These are phyloP conservation scores for Candida maris DNA, from an alignment of 805 yeast genomes.

Conservation along the genomic window DNA sequence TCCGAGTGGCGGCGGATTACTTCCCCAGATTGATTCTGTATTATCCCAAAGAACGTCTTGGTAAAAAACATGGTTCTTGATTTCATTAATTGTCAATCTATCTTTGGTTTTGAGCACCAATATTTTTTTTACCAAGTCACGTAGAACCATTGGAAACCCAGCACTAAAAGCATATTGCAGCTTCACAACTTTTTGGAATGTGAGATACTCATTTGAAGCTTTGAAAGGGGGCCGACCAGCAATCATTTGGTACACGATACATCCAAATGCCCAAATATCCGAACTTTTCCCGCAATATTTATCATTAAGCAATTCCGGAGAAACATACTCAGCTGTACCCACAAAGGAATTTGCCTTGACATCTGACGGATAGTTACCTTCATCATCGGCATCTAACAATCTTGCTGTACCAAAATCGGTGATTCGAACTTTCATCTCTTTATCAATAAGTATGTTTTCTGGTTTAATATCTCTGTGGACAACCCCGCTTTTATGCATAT, in stretches of 20 bases:
- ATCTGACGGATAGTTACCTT: slow-evolving; percentile 60
- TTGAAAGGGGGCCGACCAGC: slow-evolving; percentile 77
- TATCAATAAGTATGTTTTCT: slow-evolving; percentile 69
- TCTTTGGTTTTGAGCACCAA: slow-evolving; percentile 61
- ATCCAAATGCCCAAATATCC: slow-evolving; percentile 62
- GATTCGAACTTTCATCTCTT: slow-evolving; percentile 56
- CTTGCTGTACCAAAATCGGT: slow-evolving; percentile 88
- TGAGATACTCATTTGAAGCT: slow-evolving; percentile 76
- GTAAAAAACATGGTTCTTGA: slow-evolving; percentile 65
- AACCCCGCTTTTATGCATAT: slow-evolving; percentile 71
- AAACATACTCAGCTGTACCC: slow-evolving; percentile 82
- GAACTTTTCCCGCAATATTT: slow-evolving; percentile 63
- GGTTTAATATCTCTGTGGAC: slow-evolving; percentile 83
- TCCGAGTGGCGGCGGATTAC: slow-evolving; percentile 57
- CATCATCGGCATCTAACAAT: slow-evolving; percentile 50
- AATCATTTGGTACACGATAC: slow-evolving; percentile 58
- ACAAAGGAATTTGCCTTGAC: slow-evolving; percentile 76
- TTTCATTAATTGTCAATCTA: slow-evolving; percentile 53
- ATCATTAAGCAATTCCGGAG: slow-evolving; percentile 74
- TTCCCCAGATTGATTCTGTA: slow-evolving; percentile 53
- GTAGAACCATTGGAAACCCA: slow-evolving; percentile 68
- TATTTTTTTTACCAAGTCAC: slow-evolving; percentile 71
- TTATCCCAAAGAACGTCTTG: slow-evolving; percentile 52
- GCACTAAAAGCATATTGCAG: slow-evolving; percentile 81
- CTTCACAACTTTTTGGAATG: slow-evolving; percentile 78